Evolutionary conservation across 1,284 basidiomycete species (phyloP), one percentile per base, ranked within the genome.

Genomic region (Heterobasidion irregulare): DNA sequence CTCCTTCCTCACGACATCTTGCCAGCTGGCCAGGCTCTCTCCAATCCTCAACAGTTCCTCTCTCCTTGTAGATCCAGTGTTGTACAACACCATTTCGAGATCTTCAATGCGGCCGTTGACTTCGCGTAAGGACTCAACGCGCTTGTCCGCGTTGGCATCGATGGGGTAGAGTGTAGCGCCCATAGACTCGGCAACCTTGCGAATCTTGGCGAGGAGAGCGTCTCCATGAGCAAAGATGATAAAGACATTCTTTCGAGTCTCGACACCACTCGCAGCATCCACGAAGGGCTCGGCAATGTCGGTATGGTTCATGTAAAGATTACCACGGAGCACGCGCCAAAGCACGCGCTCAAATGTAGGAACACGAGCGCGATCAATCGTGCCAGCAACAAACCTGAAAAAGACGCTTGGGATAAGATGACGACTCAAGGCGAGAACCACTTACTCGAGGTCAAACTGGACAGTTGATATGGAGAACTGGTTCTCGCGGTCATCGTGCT

Each of bases 181-280:
- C 92, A 99, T 98, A 35, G 92, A 95, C 73, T 98, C 97, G 48
- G 94, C 90, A 58, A 99, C 93, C 72, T 96, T 98, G 68, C 96
- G 92, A 67, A 99, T 98, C 80, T 99, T 99, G 63, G 91, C 83
- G 34, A 99, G 84, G 18, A 99, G 79, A 46, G 90, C 87, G 50
- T 93, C 85, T 38, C 97, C 97, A 65, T 99, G 97, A 0, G 96
- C 97, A 66, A 99, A 99, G 70, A 99, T 98, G 75, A 99, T 97
- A 76, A 99, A 99, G 47, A 99, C 97, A 63, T 98, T 95, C 81
- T 99, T 99, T 75, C 88, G 84, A 8, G 89, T 90, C 72, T 94
- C 89, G 43, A 75, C 77, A 46, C 89, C 89, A 2, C 88, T 89
- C 47, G 77, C 78, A 15, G 94, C 86, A 66, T 98, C 91, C 56